Conservation (phyloP, 1,139 yeast genomes). For the Saccharomycopsis hybrid region DNA sequence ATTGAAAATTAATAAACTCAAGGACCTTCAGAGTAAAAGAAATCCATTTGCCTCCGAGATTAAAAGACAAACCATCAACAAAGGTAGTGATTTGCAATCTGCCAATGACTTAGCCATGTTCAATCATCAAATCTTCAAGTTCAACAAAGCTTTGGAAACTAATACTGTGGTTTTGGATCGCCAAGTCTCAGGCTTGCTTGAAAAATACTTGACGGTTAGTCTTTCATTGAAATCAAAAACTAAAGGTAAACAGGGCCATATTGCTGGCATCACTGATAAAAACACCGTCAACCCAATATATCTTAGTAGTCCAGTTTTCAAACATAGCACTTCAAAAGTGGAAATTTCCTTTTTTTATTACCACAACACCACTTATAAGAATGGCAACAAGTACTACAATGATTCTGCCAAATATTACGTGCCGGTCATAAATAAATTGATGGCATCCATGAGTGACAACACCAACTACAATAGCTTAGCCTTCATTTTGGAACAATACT, state of each 20-base stretch:
- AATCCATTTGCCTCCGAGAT: conserved; percentile 6
- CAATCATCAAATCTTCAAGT: conserved; percentile 18
- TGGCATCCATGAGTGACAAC: conserved; percentile 9
- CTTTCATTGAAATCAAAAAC: neutral
- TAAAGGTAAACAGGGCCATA: neutral
- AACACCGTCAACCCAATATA: conserved; percentile 13
- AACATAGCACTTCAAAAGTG: conserved; percentile 12
- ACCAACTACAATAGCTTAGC: conserved; percentile 8
- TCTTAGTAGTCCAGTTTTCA: conserved; percentile 14
- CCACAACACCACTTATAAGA: conserved; percentile 1
- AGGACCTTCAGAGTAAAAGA: conserved; percentile 5
- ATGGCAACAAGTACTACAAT: conserved; percentile 11
- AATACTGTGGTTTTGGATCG: conserved; percentile 17
- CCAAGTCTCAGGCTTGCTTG: conserved; percentile 11
- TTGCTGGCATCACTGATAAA: conserved; percentile 2
- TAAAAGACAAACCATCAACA: conserved; percentile 10
- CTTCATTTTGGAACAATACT: conserved; percentile 11
- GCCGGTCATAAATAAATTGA: conserved; percentile 13
- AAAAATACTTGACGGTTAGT: conserved; percentile 14
- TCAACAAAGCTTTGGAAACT: conserved; percentile 16
- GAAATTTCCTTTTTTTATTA: conserved; percentile 18
- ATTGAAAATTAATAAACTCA: conserved; percentile 12
- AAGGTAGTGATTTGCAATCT: conserved; percentile 17
- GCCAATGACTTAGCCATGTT: conserved; percentile 14
- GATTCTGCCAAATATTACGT: conserved; percentile 13